Evolutionary conservation across 805 yeast species (phyloP).

Genomic region (Schwanniomyces sp.): DNA sequence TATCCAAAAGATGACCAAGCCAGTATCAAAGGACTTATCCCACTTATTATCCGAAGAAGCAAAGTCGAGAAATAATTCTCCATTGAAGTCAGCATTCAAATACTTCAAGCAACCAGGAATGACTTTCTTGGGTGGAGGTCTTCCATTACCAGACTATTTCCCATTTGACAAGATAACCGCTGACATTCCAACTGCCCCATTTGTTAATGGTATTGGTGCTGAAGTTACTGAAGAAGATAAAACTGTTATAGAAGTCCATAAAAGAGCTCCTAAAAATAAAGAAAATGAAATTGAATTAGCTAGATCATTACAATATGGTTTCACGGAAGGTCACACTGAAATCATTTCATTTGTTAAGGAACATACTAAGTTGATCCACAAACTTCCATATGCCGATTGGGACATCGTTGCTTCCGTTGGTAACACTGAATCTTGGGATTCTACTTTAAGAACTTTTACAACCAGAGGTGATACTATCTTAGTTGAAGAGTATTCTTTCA

Average conservation of each 20-base stretch:
- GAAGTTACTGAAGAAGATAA: constrained; percentile 44
- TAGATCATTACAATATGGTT: constrained; percentile 90
- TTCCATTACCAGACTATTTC: constrained; percentile 87
- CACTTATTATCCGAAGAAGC: constrained; percentile 81
- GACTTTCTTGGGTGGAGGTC: constrained; percentile 92
- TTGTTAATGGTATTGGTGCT: constrained; percentile 75
- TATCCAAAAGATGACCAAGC: constrained; percentile 20
- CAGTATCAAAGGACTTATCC: constrained; percentile 63
- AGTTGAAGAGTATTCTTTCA: constrained; percentile 79
- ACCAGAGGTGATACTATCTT: constrained; percentile 80
- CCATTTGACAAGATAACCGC: constrained; percentile 81
- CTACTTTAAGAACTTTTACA: constrained; percentile 73
- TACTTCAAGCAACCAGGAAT: constrained; percentile 72
- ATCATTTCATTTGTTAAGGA: constrained; percentile 65
- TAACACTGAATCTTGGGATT: constrained; percentile 89
- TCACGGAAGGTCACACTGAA: constrained; percentile 77
- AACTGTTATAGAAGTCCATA: constrained; percentile 43
- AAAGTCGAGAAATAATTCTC: constrained; percentile 70
- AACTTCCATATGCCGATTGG: constrained; percentile 62
- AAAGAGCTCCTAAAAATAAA: constrained; percentile 22
- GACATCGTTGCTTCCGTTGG: constrained; percentile 70
- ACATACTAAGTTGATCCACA: constrained; percentile 61
- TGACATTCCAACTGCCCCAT: constrained; percentile 78
- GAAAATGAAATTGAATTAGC: constrained; percentile 66
- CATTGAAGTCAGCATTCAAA: constrained; percentile 81